phyloP scores from a whole-genome alignment of 805 yeast species.

The Diddensiella caesifluorescens region DNA sequence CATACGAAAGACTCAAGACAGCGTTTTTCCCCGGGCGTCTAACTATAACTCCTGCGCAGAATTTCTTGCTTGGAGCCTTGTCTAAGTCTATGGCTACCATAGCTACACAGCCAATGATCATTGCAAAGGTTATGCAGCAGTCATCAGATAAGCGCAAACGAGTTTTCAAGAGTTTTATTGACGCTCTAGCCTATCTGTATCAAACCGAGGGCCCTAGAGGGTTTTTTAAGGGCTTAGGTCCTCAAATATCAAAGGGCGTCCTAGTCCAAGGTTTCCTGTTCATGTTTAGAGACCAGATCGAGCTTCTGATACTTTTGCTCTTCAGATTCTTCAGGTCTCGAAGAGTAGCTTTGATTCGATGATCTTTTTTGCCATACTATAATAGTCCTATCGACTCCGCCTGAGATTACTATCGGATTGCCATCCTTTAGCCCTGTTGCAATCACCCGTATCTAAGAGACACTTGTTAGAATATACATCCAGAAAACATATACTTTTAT shows the following conservation, averaged over 20 bases:
- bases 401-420: conserved; percentile 9
- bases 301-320: conserved; percentile 28
- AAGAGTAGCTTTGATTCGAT: not conserved
- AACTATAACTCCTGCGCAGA: conserved; percentile 54
- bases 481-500: conserved; percentile 1
- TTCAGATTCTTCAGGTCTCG: conserved; percentile 18
- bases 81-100: conserved; percentile 78
- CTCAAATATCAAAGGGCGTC: conserved; percentile 76
- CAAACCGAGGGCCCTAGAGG: conserved; percentile 58
- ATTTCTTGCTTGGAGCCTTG: conserved; percentile 68
- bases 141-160: conserved; percentile 32
- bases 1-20: conserved; percentile 62
- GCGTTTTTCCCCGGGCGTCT: conserved; percentile 39
- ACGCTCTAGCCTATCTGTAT: conserved; percentile 57
- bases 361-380: conserved; percentile 30
- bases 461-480: not conserved
- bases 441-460: conserved; percentile 5
- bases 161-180: conserved; percentile 52
- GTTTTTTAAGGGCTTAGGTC: conserved; percentile 74
- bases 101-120: conserved; percentile 78
- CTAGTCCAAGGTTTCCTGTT: conserved; percentile 79
- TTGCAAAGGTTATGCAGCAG: conserved; percentile 78
- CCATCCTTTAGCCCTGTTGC: not conserved
- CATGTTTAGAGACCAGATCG: conserved; percentile 69
- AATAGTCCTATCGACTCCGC: conserved; percentile 43